Evolutionary conservation across 345 rosid genomes (phyloP).

Genomic region (Trapa incisa): DNA sequence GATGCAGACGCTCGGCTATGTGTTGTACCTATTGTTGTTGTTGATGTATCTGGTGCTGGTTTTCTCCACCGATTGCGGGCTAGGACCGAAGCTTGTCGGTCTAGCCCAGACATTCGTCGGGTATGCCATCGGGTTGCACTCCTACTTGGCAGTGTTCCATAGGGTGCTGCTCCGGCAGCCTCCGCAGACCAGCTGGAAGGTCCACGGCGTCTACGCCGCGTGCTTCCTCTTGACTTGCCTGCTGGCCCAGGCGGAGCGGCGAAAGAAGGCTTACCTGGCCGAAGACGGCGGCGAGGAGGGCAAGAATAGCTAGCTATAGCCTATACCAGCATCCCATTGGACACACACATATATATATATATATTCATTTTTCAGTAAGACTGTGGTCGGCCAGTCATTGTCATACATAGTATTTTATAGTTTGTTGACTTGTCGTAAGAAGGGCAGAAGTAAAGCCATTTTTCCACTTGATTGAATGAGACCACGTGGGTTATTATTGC

Average conservation of each 20-base stretch:
- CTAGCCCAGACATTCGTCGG: constrained; percentile 63
- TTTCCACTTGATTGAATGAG: no score
- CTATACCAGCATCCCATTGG: no score
- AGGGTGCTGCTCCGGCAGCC: constrained; percentile 65
- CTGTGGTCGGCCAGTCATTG: no score
- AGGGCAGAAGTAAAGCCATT: no score
- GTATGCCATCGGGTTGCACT: constrained; percentile 70
- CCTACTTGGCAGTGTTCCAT: constrained; percentile 84
- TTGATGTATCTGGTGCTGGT: constrained; percentile 66
- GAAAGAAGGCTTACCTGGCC: constrained; percentile 70
- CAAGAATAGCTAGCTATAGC: constrained; percentile 36
- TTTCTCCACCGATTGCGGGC: constrained; percentile 55
- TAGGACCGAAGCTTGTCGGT: constrained; percentile 53
- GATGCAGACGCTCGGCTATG: constrained; percentile 65
- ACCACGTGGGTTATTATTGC: no score
- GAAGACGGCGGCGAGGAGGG: constrained; percentile 85
- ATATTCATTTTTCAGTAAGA: no score
- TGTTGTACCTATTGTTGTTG: constrained; percentile 56
- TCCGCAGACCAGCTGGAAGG: constrained; percentile 86
- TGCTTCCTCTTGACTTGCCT: constrained; percentile 68
- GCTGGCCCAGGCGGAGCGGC: constrained; percentile 54
- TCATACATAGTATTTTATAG: no score
- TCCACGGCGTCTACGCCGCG: constrained; percentile 83
- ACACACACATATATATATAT: no score
- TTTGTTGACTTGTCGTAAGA: no score